A percentile compares a stretch with the other conserved stretches of the same genome.
These are phyloP conservation scores for Fusarium albidum DNA, from an alignment of 2,329 filamentous ascomycete genomes.

Conservation along the genomic window DNA sequence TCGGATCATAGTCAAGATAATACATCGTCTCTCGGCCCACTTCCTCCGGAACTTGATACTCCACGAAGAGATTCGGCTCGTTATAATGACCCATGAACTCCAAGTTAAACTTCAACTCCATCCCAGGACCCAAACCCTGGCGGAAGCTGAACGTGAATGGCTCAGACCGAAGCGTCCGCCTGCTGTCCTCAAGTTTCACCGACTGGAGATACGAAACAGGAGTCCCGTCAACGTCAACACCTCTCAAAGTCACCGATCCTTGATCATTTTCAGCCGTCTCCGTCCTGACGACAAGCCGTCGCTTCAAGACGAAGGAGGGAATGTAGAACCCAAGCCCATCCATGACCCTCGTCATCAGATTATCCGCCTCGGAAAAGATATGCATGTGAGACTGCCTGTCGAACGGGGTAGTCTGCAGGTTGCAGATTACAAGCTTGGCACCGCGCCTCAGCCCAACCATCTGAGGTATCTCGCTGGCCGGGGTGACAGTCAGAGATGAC, in stretches of 20 bases:
- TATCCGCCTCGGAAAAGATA: conserved; percentile 48
- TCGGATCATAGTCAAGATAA: conserved; percentile 25
- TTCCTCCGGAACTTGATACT: neutral
- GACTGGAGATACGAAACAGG: conserved; percentile 51
- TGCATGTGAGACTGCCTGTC: conserved; percentile 46
- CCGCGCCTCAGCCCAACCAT: conserved; percentile 41
- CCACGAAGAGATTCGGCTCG: conserved; percentile 48
- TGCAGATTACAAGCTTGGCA: conserved; percentile 53
- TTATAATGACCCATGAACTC: conserved; percentile 59
- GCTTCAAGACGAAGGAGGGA: conserved; percentile 48
- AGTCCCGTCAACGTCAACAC: conserved; percentile 52
- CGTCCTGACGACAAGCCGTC: conserved; percentile 44
- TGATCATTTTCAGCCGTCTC: conserved; percentile 33
- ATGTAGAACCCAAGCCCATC: conserved; percentile 46
- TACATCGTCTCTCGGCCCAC: neutral
- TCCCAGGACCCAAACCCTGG: conserved; percentile 33
- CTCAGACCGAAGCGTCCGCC: conserved; percentile 46
- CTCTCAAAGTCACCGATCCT: conserved; percentile 40
- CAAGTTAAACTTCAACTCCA: conserved; percentile 47
- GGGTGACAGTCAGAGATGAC: conserved; percentile 54
- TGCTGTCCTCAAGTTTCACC: conserved; percentile 48
- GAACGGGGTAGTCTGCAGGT: conserved; percentile 54
- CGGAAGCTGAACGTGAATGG: conserved; percentile 50
- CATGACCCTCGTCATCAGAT: conserved; percentile 52
- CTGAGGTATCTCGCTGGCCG: conserved; percentile 52